Evolutionary conservation across 495 filamentous ascomycete genomes (phyloP), one percentile per base, ranked within the genome.

Genomic region (Neurospora sp.): DNA sequence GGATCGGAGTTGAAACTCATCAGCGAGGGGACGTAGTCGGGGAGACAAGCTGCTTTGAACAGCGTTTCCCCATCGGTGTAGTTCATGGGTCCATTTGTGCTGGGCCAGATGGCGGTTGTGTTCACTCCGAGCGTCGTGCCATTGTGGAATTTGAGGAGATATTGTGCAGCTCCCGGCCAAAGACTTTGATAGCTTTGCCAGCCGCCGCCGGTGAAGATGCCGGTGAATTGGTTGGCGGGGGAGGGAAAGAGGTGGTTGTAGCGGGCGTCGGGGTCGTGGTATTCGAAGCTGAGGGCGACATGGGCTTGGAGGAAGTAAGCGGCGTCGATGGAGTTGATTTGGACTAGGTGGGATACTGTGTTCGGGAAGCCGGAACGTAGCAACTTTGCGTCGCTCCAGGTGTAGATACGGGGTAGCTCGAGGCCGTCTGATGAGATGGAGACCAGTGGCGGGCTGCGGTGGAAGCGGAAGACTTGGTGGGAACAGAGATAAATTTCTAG

Each of bases 241-340:
- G 61, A 75, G 4, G 31, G 72, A 18, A 78, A 74, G 3, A 78
- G 39, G 11, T 68, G 22, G 68, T 79, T 79, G 10, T 65, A 71
- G 1, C 70, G 39, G 44, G 70, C 35, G 31, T 71, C 70, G 31
- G 70, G 70, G 42, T 71, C 70, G 14, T 71, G 70, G 41, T 31
- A 37, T 8, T 22, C 20, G 31, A 69, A 68, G 14, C 10, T 42
- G 2, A 12, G 20, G 5, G 6, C 14, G 10, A 71, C 7, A 7
- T 71, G 12, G 7, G 70, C 70, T 27, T 71, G 39, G 9, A 71
- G 70, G 35, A 27, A 71, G 40, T 71, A 71, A 12, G 31, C 6
- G 39, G 41, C 41, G n/a, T 11, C 0, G 2, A 65, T 8, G 20
- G 12, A 14, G 27, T 71, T 46, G 22, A 71, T 71, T 20, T n/a